Evolutionary conservation across 2,329 filamentous ascomycete genomes (phyloP), one percentile per base, ranked within the genome.

Genomic region (Cucurbitaria berberidis): DNA sequence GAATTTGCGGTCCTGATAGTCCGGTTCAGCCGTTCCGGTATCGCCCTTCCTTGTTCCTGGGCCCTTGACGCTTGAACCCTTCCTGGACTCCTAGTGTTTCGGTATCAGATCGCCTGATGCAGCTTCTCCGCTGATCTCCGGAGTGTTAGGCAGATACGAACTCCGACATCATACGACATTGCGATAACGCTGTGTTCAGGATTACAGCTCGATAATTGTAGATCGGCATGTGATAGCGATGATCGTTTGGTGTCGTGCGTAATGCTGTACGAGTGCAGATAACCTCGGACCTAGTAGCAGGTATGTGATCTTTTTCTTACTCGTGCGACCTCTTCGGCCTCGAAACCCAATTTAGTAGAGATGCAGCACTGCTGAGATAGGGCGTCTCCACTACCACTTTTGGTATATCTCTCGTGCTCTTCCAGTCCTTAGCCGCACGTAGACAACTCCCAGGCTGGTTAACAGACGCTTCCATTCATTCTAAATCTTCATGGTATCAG

Each of bases 41-140:
- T 5, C 35, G 32, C 39, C 30, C 34, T 35, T 32, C 40, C 16
- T 16, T 53, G 39, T 44, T 48, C 45, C 42, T 57, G 36, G 21
- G 9, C 24, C 24, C 24, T 5, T 40, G 15, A 35, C n/a, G n/a
- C n/a, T n/a, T n/a, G n/a, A n/a, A n/a, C n/a, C n/a, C n/a, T n/a
- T n/a, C n/a, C n/a, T n/a, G n/a, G n/a, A n/a, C n/a, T n/a, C n/a
- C n/a, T n/a, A n/a, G n/a, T n/a, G n/a, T n/a, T 13, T 13, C 19
- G 16, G 18, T 35, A 27, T 27, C 35, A 30, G 38, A 50, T 50
- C 48, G n/a, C 36, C 10, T 41, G 19, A 10, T 1, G 19, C 29
- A 10, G 32, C 46, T 44, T 55, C 48, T 58, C 55, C 53, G 52
- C 24, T 27, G 29, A 50, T 51, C 43, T 53, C 56, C 56, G 46